Evolutionary conservation across 331 rosid species (phyloP).

Genomic region (Telfairia occidentalis): DNA sequence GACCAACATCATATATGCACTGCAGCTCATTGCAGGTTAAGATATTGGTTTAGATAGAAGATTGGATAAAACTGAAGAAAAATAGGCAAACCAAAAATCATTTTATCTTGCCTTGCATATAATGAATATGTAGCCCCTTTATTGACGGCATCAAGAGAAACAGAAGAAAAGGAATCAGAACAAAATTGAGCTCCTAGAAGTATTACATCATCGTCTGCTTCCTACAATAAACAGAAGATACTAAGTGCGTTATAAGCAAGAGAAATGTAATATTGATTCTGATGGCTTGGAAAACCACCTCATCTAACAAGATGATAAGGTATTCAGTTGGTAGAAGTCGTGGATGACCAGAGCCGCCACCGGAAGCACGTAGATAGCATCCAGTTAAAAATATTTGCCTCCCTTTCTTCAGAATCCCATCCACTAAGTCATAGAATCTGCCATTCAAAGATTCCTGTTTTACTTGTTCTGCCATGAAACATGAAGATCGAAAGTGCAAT

Average conservation of each 20-base stretch:
- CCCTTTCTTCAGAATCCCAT: conserved; percentile 74
- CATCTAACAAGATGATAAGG: conserved; percentile 66
- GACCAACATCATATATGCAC: background rate
- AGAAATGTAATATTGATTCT: conserved; percentile 1
- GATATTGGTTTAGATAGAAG: background rate
- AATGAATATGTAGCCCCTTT: conserved; percentile 55
- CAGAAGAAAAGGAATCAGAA: conserved; percentile 72
- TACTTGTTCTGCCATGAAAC: conserved; percentile 11
- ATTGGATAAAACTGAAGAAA: background rate
- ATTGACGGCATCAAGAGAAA: conserved; percentile 47
- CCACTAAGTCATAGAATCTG: conserved; percentile 67
- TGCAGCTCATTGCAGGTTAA: background rate
- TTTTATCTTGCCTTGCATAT: conserved; percentile 46
- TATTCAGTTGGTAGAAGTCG: conserved; percentile 92
- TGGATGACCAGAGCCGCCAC: conserved; percentile 49
- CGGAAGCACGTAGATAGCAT: conserved; percentile 73
- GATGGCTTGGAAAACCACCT: conserved; percentile 26
- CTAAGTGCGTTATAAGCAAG: background rate
- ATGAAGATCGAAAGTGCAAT: conserved; percentile 6
- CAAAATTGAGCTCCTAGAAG: conserved; percentile 79
- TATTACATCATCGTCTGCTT: conserved; percentile 82
- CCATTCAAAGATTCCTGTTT: conserved; percentile 10
- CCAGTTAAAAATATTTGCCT: conserved; percentile 85
- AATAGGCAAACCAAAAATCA: background rate
- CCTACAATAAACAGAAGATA: conserved; percentile 27